These are phyloP conservation scores for Leccinum griseonigrum DNA, from an alignment of 1,284 basidiomycete genomes.

Conservation along the genomic window DNA sequence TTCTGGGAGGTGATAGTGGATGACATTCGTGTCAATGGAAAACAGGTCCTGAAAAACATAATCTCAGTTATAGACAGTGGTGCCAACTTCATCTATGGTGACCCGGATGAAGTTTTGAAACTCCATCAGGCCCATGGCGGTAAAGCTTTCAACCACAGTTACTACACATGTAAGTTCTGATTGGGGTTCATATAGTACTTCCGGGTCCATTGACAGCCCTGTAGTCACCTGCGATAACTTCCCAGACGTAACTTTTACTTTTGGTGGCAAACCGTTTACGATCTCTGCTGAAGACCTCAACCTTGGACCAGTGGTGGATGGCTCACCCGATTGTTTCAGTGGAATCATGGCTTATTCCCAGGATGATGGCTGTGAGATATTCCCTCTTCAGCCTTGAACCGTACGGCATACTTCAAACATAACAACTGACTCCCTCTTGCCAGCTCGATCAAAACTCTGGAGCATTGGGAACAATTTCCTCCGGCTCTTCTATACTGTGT, in stretches of 20 bases:
- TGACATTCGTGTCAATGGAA: background rate
- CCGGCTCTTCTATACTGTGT: background rate
- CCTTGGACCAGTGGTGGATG: background rate
- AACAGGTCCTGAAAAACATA: background rate
- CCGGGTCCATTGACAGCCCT: background rate
- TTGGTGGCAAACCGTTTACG: background rate
- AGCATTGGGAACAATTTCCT: background rate
- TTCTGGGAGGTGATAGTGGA: background rate
- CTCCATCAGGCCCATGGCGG: background rate
- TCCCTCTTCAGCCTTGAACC: background rate
- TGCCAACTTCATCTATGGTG: background rate
- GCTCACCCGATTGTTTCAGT: background rate
- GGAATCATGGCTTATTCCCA: background rate
- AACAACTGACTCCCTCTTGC: background rate
- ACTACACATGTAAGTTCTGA: background rate
- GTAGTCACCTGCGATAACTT: background rate
- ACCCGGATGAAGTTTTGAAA: background rate
- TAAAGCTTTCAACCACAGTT: background rate
- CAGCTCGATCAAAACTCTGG: background rate
- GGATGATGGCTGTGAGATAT: background rate
- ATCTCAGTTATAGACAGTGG: background rate
- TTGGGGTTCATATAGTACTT: background rate
- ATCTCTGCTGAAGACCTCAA: background rate
- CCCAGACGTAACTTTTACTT: background rate
- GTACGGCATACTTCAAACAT: background rate